A percentile compares a stretch with the other conserved stretches of the same genome.
Evolutionary conservation across 441 rosid species (phyloP).

Genomic region (Erysimum cheiri): DNA sequence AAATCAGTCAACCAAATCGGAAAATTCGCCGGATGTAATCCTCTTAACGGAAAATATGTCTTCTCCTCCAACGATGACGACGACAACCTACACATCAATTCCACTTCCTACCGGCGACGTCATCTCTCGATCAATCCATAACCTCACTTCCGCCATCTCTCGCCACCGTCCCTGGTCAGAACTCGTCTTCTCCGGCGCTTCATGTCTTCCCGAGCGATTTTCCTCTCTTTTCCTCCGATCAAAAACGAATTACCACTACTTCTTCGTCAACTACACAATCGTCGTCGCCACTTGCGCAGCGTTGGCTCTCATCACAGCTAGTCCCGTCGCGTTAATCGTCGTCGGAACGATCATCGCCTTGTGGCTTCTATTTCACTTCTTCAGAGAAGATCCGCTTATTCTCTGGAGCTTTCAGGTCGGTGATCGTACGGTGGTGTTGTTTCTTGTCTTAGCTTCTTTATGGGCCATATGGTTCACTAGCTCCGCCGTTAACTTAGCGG

Average conservation of each 20-base stretch:
- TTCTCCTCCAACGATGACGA: background rate
- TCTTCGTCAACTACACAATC: slow-evolving; percentile 51
- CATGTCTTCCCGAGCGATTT: slow-evolving; percentile 41
- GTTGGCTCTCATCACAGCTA: slow-evolving; percentile 36
- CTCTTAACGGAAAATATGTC: slow-evolving; percentile 28
- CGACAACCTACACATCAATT: slow-evolving; percentile 56
- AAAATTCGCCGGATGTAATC: slow-evolving; percentile 3
- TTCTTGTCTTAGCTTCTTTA: slow-evolving; percentile 43
- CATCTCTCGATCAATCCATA: slow-evolving; percentile 56
- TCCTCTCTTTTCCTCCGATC: slow-evolving; percentile 45
- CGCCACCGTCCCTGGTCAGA: slow-evolving; percentile 65
- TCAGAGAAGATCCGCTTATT: slow-evolving; percentile 59
- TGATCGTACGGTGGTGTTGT: slow-evolving; percentile 45
- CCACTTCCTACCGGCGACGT: slow-evolving; percentile 57
- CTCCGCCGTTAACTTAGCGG: slow-evolving; percentile 43
- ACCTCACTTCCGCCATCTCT: slow-evolving; percentile 51
- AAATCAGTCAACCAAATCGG: slow-evolving; percentile 27
- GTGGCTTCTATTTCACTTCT: slow-evolving; percentile 56
- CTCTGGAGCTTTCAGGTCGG: slow-evolving; percentile 49
- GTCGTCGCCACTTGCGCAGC: slow-evolving; percentile 40
- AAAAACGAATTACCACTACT: slow-evolving; percentile 42
- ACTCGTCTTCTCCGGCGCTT: slow-evolving; percentile 46
- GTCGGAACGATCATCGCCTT: slow-evolving; percentile 45
- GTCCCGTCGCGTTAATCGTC: slow-evolving; percentile 50
- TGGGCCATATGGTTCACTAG: slow-evolving; percentile 55